Percentiles rank a stretch among this genome's conserved stretches.
phyloP scores from a whole-genome alignment of 2,329 filamentous ascomycete genomes.

The Mycosphaerella arachidis region DNA sequence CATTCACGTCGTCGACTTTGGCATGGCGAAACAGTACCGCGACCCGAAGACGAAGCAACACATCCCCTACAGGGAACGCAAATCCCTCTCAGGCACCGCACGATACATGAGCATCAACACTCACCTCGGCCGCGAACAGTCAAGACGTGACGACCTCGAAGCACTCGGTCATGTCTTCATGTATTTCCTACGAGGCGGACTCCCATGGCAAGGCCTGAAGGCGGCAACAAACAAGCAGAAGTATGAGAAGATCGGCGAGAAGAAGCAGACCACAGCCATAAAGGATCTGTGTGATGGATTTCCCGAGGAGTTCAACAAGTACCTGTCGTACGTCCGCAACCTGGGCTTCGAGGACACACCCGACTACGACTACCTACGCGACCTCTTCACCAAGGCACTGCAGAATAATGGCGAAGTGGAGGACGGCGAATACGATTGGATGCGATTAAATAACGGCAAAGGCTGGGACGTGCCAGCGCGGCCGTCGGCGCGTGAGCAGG shows the following conservation, averaged over 20 bases:
- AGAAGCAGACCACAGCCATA: conserved; percentile 97
- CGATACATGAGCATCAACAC: conserved; percentile 99
- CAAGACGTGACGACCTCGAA: conserved; percentile 90
- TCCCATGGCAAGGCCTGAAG: conserved; percentile 61
- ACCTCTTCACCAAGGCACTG: conserved; percentile 91
- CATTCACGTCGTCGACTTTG: conserved; percentile 97
- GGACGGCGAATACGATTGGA: conserved; percentile 99
- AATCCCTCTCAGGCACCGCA: conserved; percentile 92
- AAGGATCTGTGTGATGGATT: conserved; percentile 96
- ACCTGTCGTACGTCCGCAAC: conserved; percentile 94
- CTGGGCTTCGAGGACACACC: conserved; percentile 97
- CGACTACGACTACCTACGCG: conserved; percentile 95
- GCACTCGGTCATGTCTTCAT: conserved; percentile 69
- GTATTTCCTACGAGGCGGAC: conserved; percentile 63
- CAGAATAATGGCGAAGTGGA: conserved; percentile 93
- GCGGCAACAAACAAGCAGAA: conserved; percentile 55
- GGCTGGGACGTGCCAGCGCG: conserved; percentile 80
- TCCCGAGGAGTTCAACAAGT: conserved; percentile 97
- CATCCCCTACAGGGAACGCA: conserved; percentile 94
- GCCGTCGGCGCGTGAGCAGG: conserved; percentile 62
- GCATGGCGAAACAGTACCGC: conserved; percentile 99
- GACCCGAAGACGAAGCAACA: conserved; percentile 99
- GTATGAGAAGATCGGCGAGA: conserved; percentile 99
- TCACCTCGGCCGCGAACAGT: conserved; percentile 92
- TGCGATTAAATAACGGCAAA: conserved; percentile 93